Percentiles rank a stretch among this genome's conserved stretches.
phyloP scores from a whole-genome alignment of 768 basidiomycete genomes.

The Mycena amicta region DNA sequence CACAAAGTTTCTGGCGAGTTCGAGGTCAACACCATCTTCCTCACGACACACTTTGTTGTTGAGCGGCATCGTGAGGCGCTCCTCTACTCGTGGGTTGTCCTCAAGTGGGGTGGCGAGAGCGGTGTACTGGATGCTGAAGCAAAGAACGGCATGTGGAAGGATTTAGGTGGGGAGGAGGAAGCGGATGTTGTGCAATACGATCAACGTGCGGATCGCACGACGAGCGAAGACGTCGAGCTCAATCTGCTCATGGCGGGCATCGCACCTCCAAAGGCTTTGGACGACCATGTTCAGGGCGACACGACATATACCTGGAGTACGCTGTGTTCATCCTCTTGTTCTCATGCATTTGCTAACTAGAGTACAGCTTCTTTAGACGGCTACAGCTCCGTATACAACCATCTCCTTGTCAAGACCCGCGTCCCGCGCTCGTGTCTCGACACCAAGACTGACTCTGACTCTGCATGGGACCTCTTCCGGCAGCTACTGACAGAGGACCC shows the following conservation, averaged over 20 bases:
- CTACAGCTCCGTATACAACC: not conserved
- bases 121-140: too few relatives aligned
- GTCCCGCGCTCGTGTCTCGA: conserved; percentile 1
- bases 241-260: conserved; percentile 5
- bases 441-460: not conserved
- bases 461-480: conserved; percentile 7
- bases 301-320: conserved; percentile 7
- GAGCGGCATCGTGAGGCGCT: conserved; percentile 41
- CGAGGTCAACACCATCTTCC: conserved; percentile 36
- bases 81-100: conserved; percentile 41
- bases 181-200: conserved; percentile 12
- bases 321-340: not conserved
- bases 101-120: conserved; percentile 29
- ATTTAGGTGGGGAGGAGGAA: conserved; percentile 30
- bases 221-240: conserved; percentile 16
- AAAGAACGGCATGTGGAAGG: conserved; percentile 33
- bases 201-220: conserved; percentile 8
- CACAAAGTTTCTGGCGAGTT: conserved; percentile 29
- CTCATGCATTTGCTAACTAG: not conserved
- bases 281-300: not conserved
- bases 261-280: not conserved
- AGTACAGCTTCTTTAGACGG: conserved; percentile 1
- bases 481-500: not conserved
- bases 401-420: not conserved
- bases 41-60: conserved; percentile 34